Conservation (phyloP, 345 rosid genomes). For the Eucalyptus camaldulensis region DNA sequence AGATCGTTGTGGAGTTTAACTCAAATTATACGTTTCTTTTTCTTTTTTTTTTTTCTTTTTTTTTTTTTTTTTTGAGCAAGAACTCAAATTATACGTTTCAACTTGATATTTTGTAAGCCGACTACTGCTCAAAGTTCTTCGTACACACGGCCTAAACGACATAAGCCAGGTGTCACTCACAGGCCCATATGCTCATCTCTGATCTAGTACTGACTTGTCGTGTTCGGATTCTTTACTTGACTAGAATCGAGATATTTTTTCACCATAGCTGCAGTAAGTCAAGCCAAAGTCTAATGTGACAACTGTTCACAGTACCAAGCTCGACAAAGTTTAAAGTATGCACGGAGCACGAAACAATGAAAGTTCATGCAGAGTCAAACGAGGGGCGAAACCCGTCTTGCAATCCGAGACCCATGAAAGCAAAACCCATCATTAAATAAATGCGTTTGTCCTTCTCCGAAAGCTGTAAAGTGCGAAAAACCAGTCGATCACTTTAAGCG, state of each 20-base stretch:
- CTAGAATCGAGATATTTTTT: neutral
- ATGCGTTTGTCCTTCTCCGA: neutral
- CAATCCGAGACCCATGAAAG: neutral
- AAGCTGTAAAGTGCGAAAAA: neutral
- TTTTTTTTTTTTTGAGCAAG: too few species aligned
- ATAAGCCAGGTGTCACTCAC: neutral
- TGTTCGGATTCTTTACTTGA: neutral
- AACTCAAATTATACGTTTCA: neutral
- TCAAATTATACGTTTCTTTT: too few species aligned
- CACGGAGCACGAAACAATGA: neutral
- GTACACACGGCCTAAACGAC: neutral
- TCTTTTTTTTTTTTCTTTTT: too few species aligned
- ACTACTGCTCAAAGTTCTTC: neutral
- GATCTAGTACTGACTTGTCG: neutral
- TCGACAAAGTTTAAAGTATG: neutral
- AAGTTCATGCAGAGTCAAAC: neutral
- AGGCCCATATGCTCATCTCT: neutral
- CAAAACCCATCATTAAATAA: neutral
- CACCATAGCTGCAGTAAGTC: neutral
- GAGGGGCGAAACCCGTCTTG: neutral
- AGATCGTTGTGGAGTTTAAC: too few species aligned
- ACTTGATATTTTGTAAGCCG: neutral
- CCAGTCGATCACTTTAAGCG: neutral
- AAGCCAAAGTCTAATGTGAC: neutral
- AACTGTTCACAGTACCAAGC: neutral